These are phyloP conservation scores for Dinochytrium kinnereticum DNA, from an alignment of 371 early-diverging fungal genomes.

Conservation along the genomic window DNA sequence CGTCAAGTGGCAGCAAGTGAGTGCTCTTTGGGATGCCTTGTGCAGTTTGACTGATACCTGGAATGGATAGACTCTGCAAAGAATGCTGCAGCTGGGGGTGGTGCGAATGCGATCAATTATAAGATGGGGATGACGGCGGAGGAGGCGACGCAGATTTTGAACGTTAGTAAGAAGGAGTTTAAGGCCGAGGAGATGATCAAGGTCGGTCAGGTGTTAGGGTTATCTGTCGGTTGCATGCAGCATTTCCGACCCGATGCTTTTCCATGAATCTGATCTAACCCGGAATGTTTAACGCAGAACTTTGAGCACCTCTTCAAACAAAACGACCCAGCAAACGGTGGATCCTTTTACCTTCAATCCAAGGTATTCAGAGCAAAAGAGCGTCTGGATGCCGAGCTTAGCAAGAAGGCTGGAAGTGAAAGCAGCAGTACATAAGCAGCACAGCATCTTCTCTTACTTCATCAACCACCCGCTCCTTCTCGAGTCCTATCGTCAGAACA, in stretches of 20 bases:
- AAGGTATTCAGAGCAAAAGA: constrained; percentile 94
- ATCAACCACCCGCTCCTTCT: too few species aligned
- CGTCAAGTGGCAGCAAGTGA: constrained; percentile 90
- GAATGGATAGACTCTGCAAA: constrained; percentile 61
- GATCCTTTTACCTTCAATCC: constrained; percentile 92
- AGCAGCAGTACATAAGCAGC: too few species aligned
- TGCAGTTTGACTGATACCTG: background rate
- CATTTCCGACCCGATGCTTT: background rate
- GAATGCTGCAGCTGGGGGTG: constrained; percentile 43
- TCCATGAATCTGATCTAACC: background rate
- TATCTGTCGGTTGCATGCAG: background rate
- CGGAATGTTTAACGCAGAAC: constrained; percentile 63
- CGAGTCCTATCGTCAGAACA: too few species aligned
- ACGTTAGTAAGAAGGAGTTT: constrained; percentile 78
- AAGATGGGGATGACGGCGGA: constrained; percentile 88
- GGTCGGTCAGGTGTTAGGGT: constrained; percentile 37
- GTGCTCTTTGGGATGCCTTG: too few species aligned
- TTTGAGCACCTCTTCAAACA: constrained; percentile 88
- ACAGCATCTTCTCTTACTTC: too few species aligned
- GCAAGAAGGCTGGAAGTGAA: too few species aligned
- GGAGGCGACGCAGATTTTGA: constrained; percentile 92
- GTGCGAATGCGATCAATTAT: constrained; percentile 74
- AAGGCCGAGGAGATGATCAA: constrained; percentile 73
- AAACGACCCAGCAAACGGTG: constrained; percentile 87
- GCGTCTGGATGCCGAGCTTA: constrained; percentile 82